Base-by-base conservation (phyloP, 306 rosid species). In the Mimosa pudica region DNA sequence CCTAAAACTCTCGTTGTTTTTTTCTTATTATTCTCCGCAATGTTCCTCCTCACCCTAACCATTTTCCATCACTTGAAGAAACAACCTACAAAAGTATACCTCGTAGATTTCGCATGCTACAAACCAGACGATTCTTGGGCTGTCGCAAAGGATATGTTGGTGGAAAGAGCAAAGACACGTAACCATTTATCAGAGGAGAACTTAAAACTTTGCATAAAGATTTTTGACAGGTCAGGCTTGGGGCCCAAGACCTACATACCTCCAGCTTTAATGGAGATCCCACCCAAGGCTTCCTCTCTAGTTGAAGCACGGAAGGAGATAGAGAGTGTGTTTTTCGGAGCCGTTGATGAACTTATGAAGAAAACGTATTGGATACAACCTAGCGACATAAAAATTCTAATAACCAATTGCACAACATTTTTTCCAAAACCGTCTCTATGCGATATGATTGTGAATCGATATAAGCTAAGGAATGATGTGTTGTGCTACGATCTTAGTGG, bases 51-150 rank as follows among this genome's bases (percentile, higher is more conserved):
- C 13, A 14, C 57, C 2, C 57, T 51, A 51, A 17, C 57, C 57
- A 51, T 14, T 14, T 51, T 51, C n/a, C n/a, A 51, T 51, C 57
- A 14, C 57, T 51, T 14, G 6, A 14, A 17, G 46, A 82, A 8
- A 12, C 7, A 7, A 2, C 77, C 70, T 30, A 66, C 49, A 51
- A 57, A 60, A 0, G 63, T 83, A 35, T 73, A 83, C 41, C 54
- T 83, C 7, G 57, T 73, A 51, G 82, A 83, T 74, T 77, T 82
- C 30, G 76, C 82, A 35, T 78, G 85, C 64, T 73, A 82, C 8
- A 82, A 82, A 16, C 79, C 82, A 33, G 6, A 24, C 11, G 60
- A 77, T 20, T 9, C 14, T 35, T 35, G 76, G 14, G 16, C 47
- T 20, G 46, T 57, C 52, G 73, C 58, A 1, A 82, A 55, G 66